Percentiles rank a stretch among this genome's conserved stretches.
These are phyloP conservation scores for Secale cereale DNA, from an alignment of 176 grass and related monocot genomes.

Conservation along the genomic window DNA sequence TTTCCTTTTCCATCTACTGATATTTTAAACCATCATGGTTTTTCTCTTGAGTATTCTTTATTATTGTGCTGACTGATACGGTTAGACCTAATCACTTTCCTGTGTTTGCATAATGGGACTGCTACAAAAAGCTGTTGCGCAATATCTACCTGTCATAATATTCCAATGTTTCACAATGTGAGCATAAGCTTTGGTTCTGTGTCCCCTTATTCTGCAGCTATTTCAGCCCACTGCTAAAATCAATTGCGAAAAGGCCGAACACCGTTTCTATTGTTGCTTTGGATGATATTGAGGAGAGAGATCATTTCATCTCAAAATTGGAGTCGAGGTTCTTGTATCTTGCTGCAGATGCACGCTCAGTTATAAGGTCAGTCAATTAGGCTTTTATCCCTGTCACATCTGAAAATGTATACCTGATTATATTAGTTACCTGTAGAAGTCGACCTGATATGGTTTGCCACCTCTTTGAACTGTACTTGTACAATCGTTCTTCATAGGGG, in stretches of 20 bases:
- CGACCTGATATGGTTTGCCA: neutral
- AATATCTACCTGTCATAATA: neutral
- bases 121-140: neutral
- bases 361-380: constrained; percentile 59
- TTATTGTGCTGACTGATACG: neutral
- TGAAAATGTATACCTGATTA: neutral
- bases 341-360: constrained; percentile 84
- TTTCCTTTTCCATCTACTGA: constrained; percentile 7
- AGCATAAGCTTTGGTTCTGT: constrained; percentile 2
- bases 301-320: constrained; percentile 78
- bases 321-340: constrained; percentile 95
- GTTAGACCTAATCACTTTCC: neutral
- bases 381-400: neutral
- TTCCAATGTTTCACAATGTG: neutral
- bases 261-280: constrained; percentile 41
- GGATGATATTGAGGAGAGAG: constrained; percentile 83
- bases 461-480: neutral
- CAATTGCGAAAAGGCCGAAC: constrained; percentile 60
- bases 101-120: neutral
- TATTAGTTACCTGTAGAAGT: neutral
- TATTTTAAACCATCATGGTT: neutral
- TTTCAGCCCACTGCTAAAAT: constrained; percentile 93
- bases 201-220: constrained; percentile 50
- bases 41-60: neutral
- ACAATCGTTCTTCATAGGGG: constrained; percentile 45